phyloP scores from a whole-genome alignment of 2,329 filamentous ascomycete species.

The Pestalotiopsis sp. region DNA sequence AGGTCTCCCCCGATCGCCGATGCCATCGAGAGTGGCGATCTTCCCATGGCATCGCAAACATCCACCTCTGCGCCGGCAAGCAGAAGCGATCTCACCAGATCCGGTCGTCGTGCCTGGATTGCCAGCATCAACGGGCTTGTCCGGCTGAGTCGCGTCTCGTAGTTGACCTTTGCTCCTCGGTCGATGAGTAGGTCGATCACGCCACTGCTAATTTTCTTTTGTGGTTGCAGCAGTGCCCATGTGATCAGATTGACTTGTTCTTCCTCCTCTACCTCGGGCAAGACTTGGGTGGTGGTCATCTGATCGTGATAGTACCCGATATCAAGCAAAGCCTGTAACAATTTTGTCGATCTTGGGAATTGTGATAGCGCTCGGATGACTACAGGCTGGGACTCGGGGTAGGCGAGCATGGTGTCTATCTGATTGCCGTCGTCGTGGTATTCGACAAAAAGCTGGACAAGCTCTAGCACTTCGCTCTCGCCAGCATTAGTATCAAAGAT shows the following conservation, averaged over 20 bases:
- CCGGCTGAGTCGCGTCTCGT: constrained; percentile 50
- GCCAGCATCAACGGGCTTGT: constrained; percentile 61
- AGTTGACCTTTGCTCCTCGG: constrained; percentile 56
- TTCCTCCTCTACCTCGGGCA: constrained; percentile 46
- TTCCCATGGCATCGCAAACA: constrained; percentile 54
- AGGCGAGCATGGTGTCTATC: constrained; percentile 50
- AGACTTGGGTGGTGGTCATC: constrained; percentile 40
- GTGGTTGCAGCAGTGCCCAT: constrained; percentile 63
- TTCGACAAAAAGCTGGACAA: constrained; percentile 53
- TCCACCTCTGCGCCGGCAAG: constrained; percentile 61
- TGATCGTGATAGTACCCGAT: constrained; percentile 63
- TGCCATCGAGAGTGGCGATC: constrained; percentile 61
- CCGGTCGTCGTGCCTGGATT: constrained; percentile 54
- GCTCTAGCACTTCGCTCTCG: constrained; percentile 49
- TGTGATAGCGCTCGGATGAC: constrained; percentile 53
- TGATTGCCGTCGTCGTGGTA: constrained; percentile 46
- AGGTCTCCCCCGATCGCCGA: constrained; percentile 54
- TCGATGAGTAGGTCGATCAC: constrained; percentile 59
- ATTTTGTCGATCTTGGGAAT: constrained; percentile 53
- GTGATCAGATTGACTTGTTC: constrained; percentile 58
- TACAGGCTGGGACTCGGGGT: constrained; percentile 45
- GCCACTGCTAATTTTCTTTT: constrained; percentile 60
- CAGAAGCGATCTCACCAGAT: constrained; percentile 57
- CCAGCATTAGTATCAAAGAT: constrained; percentile 53
- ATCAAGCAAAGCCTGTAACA: constrained; percentile 55